These are phyloP conservation scores for Alternaria conjuncta DNA, from an alignment of 2,329 filamentous ascomycete species.

Conservation along the genomic window DNA sequence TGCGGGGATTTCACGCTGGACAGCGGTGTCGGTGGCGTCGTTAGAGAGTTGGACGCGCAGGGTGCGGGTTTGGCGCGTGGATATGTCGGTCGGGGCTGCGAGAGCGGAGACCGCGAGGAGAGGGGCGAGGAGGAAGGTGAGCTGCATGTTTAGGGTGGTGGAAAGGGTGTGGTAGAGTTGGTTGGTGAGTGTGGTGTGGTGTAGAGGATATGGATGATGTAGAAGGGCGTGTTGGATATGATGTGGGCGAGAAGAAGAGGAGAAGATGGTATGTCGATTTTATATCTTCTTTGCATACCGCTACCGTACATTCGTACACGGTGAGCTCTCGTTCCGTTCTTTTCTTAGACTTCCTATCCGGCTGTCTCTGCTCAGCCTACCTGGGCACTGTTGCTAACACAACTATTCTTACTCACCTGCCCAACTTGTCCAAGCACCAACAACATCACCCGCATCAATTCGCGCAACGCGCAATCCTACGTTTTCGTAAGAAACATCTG, in stretches of 20 bases:
- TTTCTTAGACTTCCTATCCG: neutral
- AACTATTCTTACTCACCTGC: neutral
- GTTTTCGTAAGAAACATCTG: neutral
- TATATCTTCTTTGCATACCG: neutral
- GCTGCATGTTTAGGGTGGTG: slow-evolving; percentile 13
- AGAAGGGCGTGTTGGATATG: neutral
- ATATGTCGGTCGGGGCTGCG: slow-evolving; percentile 6
- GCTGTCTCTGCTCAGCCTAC: neutral
- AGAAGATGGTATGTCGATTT: neutral
- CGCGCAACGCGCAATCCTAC: neutral
- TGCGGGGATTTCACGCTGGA: slow-evolving; percentile 15
- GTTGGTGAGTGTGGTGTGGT: neutral
- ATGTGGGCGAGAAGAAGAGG: neutral
- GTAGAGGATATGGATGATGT: neutral
- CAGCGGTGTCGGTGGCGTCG: slow-evolving; percentile 19
- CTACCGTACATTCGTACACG: neutral
- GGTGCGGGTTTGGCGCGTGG: slow-evolving; percentile 4
- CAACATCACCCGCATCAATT: neutral
- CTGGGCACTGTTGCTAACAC: too few species aligned
- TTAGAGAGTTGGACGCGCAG: slow-evolving; percentile 19
- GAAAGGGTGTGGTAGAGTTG: too few species aligned
- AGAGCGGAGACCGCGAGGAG: slow-evolving; percentile 16
- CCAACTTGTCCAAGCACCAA: neutral
- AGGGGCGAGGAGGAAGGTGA: slow-evolving; percentile 17
- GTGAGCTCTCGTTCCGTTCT: neutral